Evolutionary conservation across 2,329 filamentous ascomycete genomes (phyloP), one percentile per base, ranked within the genome.

Genomic region (Podosphaera fusca): DNA sequence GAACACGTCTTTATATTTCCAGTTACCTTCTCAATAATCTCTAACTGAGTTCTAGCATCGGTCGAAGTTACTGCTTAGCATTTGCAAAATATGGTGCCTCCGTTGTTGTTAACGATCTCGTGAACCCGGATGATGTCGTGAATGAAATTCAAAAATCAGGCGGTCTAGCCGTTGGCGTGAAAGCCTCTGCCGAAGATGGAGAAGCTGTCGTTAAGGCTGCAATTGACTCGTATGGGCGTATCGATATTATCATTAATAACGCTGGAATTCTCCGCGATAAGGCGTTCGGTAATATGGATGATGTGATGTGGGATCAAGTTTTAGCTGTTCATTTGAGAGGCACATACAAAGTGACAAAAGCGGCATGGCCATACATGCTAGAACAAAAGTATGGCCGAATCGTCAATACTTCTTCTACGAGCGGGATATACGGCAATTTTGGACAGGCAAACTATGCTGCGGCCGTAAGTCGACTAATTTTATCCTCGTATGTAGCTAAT

Each of bases 361-460:
- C 92, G 60, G 92, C 92, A 29, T 98, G 90, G 88, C 92, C 92
- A 55, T 85, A 94, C 71, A 86, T 98, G 76, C 77, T 96, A 56
- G 95, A 95, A 78, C 92, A 98, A 72, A 96, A 95, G 77, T 98
- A 95, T 67, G 92, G 92, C 63, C 87, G 92, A 66, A 81, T 98
- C 60, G 77, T 98, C 67, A 98, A 98, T 77, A 98, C 92, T 53
- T 92, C 92, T 46, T 94, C 87, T 40, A 96, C 92, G 54, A 94
- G 85, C 65, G 92, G 92, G 71, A 94, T 98, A 70, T 98, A 98
- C 69, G 92, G 92, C 64, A 98, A 95, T 78, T 98, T 98, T 69
- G 92, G 92, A 61, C 92, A 98, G 73, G 87, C 90, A 66, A 98
- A 98, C 77, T 98, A 98, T 71, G 79, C 92, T 60, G 87, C 90